Conservation (phyloP, 495 filamentous ascomycete genomes). For the Cercophora newfieldiana region DNA sequence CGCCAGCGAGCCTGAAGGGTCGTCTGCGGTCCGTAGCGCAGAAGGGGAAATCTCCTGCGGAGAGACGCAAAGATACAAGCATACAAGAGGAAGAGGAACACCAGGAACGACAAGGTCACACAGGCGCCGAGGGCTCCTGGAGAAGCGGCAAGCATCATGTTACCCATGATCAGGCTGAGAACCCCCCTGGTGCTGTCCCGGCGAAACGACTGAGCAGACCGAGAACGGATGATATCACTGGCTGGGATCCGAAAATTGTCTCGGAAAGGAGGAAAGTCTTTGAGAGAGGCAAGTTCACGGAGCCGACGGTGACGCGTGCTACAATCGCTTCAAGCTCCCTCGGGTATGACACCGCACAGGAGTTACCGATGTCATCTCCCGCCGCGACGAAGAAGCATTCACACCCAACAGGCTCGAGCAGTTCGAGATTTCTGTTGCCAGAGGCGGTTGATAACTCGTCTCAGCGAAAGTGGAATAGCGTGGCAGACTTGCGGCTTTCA, state of each 20-base stretch:
- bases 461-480: slow-evolving; percentile 32
- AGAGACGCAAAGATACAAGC: not conserved
- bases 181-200: not conserved
- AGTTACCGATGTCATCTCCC: not conserved
- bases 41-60: not conserved
- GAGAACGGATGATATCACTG: slow-evolving; percentile 4
- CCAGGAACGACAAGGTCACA: not conserved
- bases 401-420: not conserved
- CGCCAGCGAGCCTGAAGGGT: not conserved
- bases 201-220: not conserved
- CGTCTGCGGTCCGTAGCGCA: not conserved
- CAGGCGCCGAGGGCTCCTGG: slow-evolving; percentile 2
- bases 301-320: not conserved
- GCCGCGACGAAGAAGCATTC: not conserved
- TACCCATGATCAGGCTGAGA: not conserved
- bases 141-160: not conserved
- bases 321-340: not conserved
- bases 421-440: not conserved
- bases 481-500: slow-evolving; percentile 38
- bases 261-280: slow-evolving; percentile 38
- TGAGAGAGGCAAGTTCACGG: slow-evolving; percentile 21
- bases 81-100: not conserved
- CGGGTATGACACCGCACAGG: not conserved
- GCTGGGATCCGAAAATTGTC: slow-evolving; percentile 32
- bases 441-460: slow-evolving; percentile 14